Conservation (phyloP, 768 basidiomycete species). For the Cystofilobasidium macerans region DNA sequence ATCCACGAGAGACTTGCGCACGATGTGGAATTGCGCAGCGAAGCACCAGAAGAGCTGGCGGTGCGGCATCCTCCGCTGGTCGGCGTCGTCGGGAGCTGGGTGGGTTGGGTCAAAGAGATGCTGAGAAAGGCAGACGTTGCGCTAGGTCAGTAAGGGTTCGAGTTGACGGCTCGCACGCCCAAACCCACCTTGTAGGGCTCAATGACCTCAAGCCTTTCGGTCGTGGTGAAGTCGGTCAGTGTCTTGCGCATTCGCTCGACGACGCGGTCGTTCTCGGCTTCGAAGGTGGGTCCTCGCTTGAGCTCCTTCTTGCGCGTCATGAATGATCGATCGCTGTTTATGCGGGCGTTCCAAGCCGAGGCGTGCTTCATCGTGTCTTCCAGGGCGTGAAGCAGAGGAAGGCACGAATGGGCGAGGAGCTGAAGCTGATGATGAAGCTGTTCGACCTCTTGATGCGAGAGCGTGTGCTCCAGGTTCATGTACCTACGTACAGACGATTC, state of each 20-base stretch:
- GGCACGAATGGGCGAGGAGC: slow-evolving; percentile 21
- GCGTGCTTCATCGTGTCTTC: slow-evolving; percentile 9
- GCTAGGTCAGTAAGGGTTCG: not conserved
- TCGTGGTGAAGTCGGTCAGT: slow-evolving; percentile 1
- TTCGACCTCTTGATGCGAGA: not conserved
- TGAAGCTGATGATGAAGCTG: slow-evolving; percentile 20
- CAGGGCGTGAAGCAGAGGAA: slow-evolving; percentile 15
- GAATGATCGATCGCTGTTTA: slow-evolving; percentile 22
- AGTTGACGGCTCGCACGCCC: not conserved
- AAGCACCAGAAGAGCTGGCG: slow-evolving; percentile 25
- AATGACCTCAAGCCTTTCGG: slow-evolving; percentile 14
- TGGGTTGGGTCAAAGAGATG: slow-evolving; percentile 24
- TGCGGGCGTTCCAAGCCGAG: slow-evolving; percentile 7
- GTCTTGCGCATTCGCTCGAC: slow-evolving; percentile 1
- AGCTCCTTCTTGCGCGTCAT: not conserved
- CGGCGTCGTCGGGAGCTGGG: not conserved
- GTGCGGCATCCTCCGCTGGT: slow-evolving; percentile 19
- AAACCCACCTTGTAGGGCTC: slow-evolving; percentile 24
- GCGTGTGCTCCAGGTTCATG: slow-evolving; percentile 22
- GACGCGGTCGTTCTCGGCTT: slow-evolving; percentile 8
- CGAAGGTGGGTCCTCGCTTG: slow-evolving; percentile 3
- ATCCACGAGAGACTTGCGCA: not conserved
- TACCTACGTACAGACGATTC: too few relatives aligned
- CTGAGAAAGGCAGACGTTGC: not conserved
- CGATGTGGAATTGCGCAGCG: slow-evolving; percentile 8